phyloP scores from a whole-genome alignment of 495 filamentous ascomycete species.

The Neurospora sp. region DNA sequence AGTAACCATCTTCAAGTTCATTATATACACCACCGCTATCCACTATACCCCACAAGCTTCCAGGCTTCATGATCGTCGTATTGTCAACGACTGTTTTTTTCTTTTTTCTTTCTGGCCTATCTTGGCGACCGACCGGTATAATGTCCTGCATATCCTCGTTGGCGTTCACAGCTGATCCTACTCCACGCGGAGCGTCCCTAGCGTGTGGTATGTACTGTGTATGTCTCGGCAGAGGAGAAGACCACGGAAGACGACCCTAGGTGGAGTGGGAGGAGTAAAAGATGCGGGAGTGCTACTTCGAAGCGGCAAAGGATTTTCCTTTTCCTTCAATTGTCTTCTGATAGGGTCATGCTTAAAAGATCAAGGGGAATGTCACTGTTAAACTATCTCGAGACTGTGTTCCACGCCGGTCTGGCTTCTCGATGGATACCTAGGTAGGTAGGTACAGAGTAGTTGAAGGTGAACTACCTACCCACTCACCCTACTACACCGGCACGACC shows the following conservation, averaged over 20 bases:
- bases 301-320: background rate
- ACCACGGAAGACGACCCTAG: background rate
- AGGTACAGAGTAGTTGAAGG: background rate
- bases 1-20: background rate
- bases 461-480: background rate
- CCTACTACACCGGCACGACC: background rate
- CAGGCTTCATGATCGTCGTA: background rate
- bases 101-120: background rate
- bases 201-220: background rate
- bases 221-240: background rate
- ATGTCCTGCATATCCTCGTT: background rate
- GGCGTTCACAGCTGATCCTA: background rate
- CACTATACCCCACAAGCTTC: background rate
- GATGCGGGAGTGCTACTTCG: background rate
- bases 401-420: background rate
- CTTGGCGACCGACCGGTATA: background rate
- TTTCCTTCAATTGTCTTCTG: background rate
- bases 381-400: background rate
- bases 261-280: background rate
- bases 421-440: background rate
- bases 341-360: background rate
- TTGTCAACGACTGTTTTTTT: background rate
- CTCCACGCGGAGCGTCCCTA: background rate
- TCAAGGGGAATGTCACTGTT: background rate
- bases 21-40: background rate